These are phyloP conservation scores for Sarcodon aspratus DNA, from an alignment of 768 basidiomycete genomes.

Conservation along the genomic window DNA sequence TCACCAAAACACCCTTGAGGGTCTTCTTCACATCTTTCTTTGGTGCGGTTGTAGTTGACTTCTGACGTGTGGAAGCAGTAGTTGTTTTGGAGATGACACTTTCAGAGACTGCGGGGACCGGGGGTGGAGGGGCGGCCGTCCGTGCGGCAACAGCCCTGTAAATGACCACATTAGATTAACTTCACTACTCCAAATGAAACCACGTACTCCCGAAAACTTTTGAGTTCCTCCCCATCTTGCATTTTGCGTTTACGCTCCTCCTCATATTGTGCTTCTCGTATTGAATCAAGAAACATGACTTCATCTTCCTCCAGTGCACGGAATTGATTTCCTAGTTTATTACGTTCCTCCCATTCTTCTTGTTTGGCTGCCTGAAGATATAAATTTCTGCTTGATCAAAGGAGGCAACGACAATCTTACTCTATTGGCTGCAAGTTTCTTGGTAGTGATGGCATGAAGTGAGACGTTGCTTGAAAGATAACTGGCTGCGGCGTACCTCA, in stretches of 20 bases:
- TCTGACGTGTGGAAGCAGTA: constrained; percentile 10
- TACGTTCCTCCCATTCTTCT: constrained; percentile 90
- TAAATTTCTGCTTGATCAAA: constrained; percentile 9
- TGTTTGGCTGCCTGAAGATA: constrained; percentile 66
- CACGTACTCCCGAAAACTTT: constrained; percentile 64
- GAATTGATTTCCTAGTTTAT: constrained; percentile 83
- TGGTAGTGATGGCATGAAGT: constrained; percentile 6
- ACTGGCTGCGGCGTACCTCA: constrained; percentile 48
- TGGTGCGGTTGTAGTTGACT: constrained; percentile 11
- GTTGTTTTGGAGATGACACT: constrained; percentile 15
- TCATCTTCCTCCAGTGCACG: constrained; percentile 86
- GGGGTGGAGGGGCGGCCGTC: constrained; percentile 25
- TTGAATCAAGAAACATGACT: constrained; percentile 78
- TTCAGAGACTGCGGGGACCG: constrained; percentile 12
- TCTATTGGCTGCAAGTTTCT: constrained; percentile 89
- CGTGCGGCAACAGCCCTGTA: constrained; percentile 63
- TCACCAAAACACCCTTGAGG: constrained; percentile 73
- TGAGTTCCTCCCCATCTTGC: constrained; percentile 70
- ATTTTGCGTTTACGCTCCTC: constrained; percentile 69
- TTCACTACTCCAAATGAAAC: background rate
- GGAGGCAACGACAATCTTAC: constrained; percentile 26
- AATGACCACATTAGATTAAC: background rate
- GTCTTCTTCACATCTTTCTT: constrained; percentile 59
- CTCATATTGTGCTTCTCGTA: constrained; percentile 62
- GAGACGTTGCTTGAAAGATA: background rate